Percentiles rank a stretch among this genome's conserved stretches.
Conservation (phyloP, 345 rosid genomes). For the Bruguiera sexangula region DNA sequence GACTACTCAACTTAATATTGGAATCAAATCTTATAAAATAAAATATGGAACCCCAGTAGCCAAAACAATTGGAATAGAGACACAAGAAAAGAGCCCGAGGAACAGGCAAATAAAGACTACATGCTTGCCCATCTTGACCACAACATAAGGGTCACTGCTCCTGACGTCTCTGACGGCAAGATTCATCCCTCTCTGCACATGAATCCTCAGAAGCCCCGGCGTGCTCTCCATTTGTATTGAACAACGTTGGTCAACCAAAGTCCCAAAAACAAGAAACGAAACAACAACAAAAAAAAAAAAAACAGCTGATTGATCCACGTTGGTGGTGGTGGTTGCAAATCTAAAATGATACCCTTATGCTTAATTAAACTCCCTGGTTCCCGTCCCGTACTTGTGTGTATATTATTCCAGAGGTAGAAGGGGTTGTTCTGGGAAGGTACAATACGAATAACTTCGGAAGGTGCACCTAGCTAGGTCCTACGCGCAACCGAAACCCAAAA, state of each 20-base stretch:
- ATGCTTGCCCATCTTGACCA: conserved; percentile 29
- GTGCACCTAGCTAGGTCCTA: no score
- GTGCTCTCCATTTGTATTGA: conserved; percentile 11
- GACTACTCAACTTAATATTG: no score
- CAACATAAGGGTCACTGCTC: conserved; percentile 30
- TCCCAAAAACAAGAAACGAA: background rate
- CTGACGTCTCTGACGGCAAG: conserved; percentile 30
- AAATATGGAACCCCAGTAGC: background rate
- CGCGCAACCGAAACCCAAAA: no score
- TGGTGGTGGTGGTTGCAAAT: no score
- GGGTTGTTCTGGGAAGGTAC: no score
- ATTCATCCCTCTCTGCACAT: conserved; percentile 22
- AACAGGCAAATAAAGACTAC: background rate
- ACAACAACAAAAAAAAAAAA: background rate
- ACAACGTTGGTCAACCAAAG: background rate
- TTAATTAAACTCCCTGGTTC: no score
- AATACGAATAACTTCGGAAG: no score
- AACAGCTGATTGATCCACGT: background rate
- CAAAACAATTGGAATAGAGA: background rate
- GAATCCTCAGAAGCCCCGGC: conserved; percentile 29
- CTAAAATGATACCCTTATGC: no score
- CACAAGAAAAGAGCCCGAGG: background rate
- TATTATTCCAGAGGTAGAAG: no score
- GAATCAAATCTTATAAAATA: no score
- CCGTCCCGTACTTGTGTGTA: no score